Evolutionary conservation across 768 basidiomycete species (phyloP).

Genomic region (Astraeus odoratus): DNA sequence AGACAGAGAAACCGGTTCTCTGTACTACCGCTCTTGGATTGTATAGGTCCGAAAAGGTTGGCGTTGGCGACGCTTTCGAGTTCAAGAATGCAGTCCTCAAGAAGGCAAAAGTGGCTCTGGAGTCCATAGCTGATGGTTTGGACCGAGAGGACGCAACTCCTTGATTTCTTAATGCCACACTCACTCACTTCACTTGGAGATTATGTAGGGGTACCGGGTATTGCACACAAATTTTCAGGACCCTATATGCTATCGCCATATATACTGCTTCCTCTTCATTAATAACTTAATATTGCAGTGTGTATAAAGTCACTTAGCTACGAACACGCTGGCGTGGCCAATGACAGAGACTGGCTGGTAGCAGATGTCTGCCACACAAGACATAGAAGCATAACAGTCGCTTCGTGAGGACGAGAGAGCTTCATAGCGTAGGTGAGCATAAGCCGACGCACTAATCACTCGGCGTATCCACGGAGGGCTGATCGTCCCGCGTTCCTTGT

Average conservation of each 20-base stretch:
- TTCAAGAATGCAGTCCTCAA: constrained; percentile 45
- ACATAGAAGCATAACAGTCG: no score
- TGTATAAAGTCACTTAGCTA: constrained; percentile 2
- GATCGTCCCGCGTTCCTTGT: constrained; percentile 16
- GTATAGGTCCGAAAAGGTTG: constrained; percentile 29
- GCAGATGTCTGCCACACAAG: no score
- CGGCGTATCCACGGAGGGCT: constrained; percentile 19
- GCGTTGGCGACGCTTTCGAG: constrained; percentile 33
- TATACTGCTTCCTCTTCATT: constrained; percentile 16
- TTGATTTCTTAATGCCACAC: constrained; percentile 6
- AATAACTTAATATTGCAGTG: constrained; percentile 19
- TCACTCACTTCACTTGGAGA: not conserved
- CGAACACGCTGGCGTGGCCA: not conserved
- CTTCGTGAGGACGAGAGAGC: no score
- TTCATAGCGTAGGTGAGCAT: not conserved
- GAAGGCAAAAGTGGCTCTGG: constrained; percentile 51
- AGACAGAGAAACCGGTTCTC: constrained; percentile 28
- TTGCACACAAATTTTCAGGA: not conserved
- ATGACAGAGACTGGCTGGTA: not conserved
- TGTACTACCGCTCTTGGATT: constrained; percentile 57
- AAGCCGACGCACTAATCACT: constrained; percentile 10
- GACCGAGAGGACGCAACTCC: constrained; percentile 17
- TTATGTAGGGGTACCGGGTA: not conserved
- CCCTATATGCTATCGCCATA: constrained; percentile 13
- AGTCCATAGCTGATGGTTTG: constrained; percentile 23